Evolutionary conservation across 2,329 filamentous ascomycete species (phyloP).

Genomic region (Drechslerella coelobrocha): DNA sequence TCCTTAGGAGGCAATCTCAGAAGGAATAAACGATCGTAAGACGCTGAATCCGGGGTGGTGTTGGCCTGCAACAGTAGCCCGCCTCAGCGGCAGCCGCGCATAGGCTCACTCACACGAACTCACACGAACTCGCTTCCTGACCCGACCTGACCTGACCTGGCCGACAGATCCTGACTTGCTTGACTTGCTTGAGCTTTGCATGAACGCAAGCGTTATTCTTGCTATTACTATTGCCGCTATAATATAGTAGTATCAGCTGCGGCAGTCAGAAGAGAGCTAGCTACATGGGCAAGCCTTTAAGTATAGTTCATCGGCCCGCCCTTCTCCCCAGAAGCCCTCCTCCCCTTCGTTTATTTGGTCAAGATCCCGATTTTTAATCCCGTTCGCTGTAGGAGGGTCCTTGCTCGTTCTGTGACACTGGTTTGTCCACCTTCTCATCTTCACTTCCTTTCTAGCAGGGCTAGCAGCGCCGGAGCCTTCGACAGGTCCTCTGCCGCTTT

Average conservation of each 20-base stretch:
- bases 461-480: constrained; percentile 45
- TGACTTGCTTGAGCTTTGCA: background rate
- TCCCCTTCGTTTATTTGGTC: constrained; percentile 32
- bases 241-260: background rate
- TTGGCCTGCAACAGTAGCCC: background rate
- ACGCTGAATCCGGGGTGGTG: constrained; percentile 2
- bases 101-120: background rate
- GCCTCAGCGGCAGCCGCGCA: background rate
- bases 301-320: constrained; percentile 49
- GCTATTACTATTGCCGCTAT: constrained; percentile 3
- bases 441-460: constrained; percentile 50
- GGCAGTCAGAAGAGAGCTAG: constrained; percentile 14
- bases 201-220: background rate
- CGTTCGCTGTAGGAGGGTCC: constrained; percentile 42
- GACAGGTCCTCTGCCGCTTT: constrained; percentile 39
- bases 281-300: constrained; percentile 48
- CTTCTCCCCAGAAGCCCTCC: constrained; percentile 29
- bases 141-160: background rate
- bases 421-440: constrained; percentile 47
- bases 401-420: constrained; percentile 47
- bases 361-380: constrained; percentile 42
- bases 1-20: background rate
- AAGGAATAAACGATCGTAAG: background rate
- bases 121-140: constrained; percentile 1
- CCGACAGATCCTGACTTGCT: background rate